Evolutionary conservation across 192 early-diverging fungal species (phyloP), one percentile per base, ranked within the genome.

Genomic region (Coemansia sp.): DNA sequence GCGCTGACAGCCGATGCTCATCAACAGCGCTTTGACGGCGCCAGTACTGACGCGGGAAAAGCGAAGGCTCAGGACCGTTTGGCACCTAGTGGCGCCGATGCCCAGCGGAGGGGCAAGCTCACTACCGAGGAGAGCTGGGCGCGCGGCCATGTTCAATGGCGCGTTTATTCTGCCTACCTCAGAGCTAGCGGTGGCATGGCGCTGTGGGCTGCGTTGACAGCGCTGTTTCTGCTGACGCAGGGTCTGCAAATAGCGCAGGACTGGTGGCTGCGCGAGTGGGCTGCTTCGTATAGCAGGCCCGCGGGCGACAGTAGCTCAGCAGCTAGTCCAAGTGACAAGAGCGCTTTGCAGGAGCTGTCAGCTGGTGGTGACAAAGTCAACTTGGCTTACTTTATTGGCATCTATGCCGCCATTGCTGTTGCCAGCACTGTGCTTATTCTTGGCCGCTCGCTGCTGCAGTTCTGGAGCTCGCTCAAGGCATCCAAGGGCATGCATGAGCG

Each of bases 71-170:
- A 15, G 46, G 46, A 50, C 46, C 8, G 22, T 17, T 9, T 48
- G 9, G 18, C 53, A 36, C 3, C 40, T 27, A 24, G 24, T 2
- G 36, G 40, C 33, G 36, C 32, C 21, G 60, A 39, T 22, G 32
- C 58, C 21, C 18, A 27, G 12, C 32, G 62, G 24, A 59, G 67
- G 61, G 82, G 83, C 29, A 85, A 90, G 63, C 82, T 98, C 29
- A 90, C 90, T 39, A 64, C 84, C 9, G 90, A 91, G 1, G 97
- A 98, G 72, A 87, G 87, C 38, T 85, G 86, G 59, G 88, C 84
- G 1, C 84, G 84, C 15, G 97, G 97, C 0, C 76, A 84, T 58
- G 95, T 98, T 32, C 66, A 83, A 14, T 84, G 78, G 63, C 65
- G 72, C 12, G 87, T 97, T 3, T 99, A 95, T 79, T 65, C 82